Evolutionary conservation across 2,329 filamentous ascomycete species (phyloP).

Genomic region (Colletotrichum spaethianum): DNA sequence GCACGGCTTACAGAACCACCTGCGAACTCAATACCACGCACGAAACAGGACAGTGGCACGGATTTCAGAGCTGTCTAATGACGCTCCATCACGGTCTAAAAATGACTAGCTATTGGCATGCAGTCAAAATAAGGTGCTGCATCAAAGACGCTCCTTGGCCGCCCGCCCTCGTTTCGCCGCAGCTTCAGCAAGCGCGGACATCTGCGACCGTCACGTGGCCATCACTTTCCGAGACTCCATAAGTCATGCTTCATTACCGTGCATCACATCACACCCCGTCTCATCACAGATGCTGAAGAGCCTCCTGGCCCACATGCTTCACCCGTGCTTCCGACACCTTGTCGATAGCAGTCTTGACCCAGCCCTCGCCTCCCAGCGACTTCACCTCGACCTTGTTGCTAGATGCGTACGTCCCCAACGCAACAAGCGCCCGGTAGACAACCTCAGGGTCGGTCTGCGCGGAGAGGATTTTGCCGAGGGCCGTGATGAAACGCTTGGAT

Average conservation of each 20-base stretch:
- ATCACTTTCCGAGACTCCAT: slow-evolving; percentile 13
- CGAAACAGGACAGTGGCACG: not conserved
- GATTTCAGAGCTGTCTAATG: slow-evolving; percentile 33
- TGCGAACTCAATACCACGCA: not conserved
- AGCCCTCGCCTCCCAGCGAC: slow-evolving; percentile 57
- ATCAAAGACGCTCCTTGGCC: not conserved
- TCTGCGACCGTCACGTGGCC: slow-evolving; percentile 24
- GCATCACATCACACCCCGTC: not conserved
- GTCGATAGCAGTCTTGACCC: slow-evolving; percentile 60
- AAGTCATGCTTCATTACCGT: slow-evolving; percentile 6
- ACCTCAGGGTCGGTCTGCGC: slow-evolving; percentile 84
- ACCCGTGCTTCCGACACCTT: slow-evolving; percentile 63
- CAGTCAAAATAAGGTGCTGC: not conserved
- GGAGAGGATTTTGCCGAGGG: slow-evolving; percentile 74
- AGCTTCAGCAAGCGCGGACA: slow-evolving; percentile 32
- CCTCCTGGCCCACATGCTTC: slow-evolving; percentile 63
- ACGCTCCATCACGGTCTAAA: slow-evolving; percentile 23
- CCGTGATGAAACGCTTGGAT: slow-evolving; percentile 66
- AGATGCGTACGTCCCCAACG: slow-evolving; percentile 82
- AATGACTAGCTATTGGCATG: slow-evolving; percentile 30
- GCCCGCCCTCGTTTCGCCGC: slow-evolving; percentile 12
- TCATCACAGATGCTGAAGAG: slow-evolving; percentile 53
- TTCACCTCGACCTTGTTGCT: slow-evolving; percentile 62
- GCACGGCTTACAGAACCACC: too few species aligned
- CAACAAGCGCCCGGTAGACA: slow-evolving; percentile 85